A percentile compares a stretch with the other conserved stretches of the same genome.
Conservation (phyloP, 129 eudicot genomes). For the Rutidosis leptorrhynchoides region DNA sequence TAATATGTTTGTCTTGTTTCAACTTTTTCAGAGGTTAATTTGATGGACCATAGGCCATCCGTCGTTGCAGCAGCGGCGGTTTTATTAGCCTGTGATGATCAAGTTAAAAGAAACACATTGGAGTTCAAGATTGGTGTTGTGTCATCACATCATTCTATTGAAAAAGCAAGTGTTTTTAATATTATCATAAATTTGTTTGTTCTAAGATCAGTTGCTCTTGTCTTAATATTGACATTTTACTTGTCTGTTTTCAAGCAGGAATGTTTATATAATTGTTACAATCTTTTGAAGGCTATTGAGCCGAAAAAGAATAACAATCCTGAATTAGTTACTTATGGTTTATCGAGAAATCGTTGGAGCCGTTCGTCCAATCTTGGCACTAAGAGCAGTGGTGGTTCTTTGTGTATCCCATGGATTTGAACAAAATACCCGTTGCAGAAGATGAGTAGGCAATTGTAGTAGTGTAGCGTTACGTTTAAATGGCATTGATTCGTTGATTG, state of each 20-base stretch:
- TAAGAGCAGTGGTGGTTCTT: too few species aligned
- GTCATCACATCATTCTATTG: constrained; percentile 46
- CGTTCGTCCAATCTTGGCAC: constrained; percentile 37
- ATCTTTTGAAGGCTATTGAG: constrained; percentile 44
- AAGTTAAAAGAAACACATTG: constrained; percentile 40
- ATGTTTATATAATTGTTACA: constrained; percentile 43
- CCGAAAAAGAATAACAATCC: constrained; percentile 46
- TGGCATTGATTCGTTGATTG: constrained; percentile 38
- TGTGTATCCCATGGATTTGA: too few species aligned
- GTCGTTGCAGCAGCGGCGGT: constrained; percentile 73
- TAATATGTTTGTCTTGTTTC: constrained; percentile 8
- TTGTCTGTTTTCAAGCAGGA: constrained; percentile 44
- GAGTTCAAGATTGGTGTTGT: constrained; percentile 55
- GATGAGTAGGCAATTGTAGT: constrained; percentile 31
- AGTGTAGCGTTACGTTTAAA: constrained; percentile 22
- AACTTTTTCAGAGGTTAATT: constrained; percentile 52
- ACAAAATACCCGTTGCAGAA: constrained; percentile 37
- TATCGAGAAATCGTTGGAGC: constrained; percentile 28
- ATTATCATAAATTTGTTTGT: not conserved
- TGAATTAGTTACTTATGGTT: constrained; percentile 15
- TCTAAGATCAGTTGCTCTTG: not conserved
- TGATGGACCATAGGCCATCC: constrained; percentile 59
- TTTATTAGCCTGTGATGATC: constrained; percentile 53
- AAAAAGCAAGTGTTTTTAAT: constrained; percentile 49
- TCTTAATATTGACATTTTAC: constrained; percentile 15